These are phyloP conservation scores for Blastobotrys proliferans DNA, from an alignment of 1,139 yeast species.

Conservation along the genomic window DNA sequence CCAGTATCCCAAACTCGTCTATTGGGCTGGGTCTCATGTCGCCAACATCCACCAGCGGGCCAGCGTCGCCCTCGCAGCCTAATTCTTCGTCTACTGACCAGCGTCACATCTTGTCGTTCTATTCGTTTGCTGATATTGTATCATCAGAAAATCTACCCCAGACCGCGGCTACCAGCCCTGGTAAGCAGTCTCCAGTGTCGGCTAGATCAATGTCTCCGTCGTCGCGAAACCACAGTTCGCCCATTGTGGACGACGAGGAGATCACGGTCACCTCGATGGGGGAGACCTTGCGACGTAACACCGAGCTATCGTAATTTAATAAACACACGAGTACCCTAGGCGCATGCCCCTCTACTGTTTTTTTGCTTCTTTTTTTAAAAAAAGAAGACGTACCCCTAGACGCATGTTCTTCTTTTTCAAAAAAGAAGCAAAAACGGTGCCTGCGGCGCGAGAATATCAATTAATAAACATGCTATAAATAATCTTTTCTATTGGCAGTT, in stretches of 20 bases:
- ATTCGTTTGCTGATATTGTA: constrained; percentile 76
- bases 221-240: neutral
- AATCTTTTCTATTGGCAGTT: constrained; percentile 92
- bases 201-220: constrained; percentile 10
- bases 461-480: constrained; percentile 40
- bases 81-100: constrained; percentile 1
- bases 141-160: constrained; percentile 14
- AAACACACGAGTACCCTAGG: too few species aligned
- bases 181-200: constrained; percentile 7
- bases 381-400: too few species aligned
- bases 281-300: constrained; percentile 39
- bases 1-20: constrained; percentile 1
- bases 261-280: constrained; percentile 38
- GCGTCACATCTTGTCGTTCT: constrained; percentile 61
- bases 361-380: too few species aligned
- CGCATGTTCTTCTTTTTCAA: too few species aligned
- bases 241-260: constrained; percentile 14
- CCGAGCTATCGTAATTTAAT: constrained; percentile 25
- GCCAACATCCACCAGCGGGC: neutral
- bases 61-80: neutral
- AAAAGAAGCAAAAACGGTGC: too few species aligned
- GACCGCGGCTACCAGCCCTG: constrained; percentile 8
- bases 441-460: too few species aligned
- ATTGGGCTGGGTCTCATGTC: constrained; percentile 1
- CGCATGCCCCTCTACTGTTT: too few species aligned